These are phyloP conservation scores for Acaromyces ingoldii DNA, from an alignment of 1,284 basidiomycete genomes.

Conservation along the genomic window DNA sequence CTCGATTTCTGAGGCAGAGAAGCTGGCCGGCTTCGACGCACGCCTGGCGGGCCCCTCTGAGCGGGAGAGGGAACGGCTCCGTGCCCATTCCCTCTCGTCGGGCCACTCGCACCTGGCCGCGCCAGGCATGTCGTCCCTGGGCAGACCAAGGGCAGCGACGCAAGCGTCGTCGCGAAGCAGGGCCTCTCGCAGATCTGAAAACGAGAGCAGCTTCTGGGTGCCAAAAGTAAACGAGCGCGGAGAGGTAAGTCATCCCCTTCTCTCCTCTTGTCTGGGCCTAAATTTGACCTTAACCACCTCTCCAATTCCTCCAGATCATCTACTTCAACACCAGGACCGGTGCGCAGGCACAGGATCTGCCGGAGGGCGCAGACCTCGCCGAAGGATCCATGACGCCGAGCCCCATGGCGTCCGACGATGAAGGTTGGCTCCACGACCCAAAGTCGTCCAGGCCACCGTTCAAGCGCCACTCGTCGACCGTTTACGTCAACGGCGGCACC, in stretches of 20 bases:
- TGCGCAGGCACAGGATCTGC: slow-evolving; percentile 76
- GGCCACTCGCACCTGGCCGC: not conserved
- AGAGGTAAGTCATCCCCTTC: slow-evolving; percentile 53
- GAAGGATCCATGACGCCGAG: not conserved
- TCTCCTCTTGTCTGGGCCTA: too few species aligned
- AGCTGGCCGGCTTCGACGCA: not conserved
- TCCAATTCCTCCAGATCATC: slow-evolving; percentile 63
- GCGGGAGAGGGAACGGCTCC: not conserved
- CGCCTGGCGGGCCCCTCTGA: not conserved
- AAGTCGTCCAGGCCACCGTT: not conserved
- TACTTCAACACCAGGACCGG: slow-evolving; percentile 89
- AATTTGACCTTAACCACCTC: too few species aligned
- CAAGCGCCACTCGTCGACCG: slow-evolving; percentile 1
- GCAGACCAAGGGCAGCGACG: slow-evolving; percentile 1
- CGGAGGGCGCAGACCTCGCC: slow-evolving; percentile 46
- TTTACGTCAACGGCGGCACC: not conserved
- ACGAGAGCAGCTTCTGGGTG: slow-evolving; percentile 53
- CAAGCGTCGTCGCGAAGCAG: not conserved
- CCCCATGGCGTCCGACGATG: slow-evolving; percentile 8
- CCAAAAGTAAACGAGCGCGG: slow-evolving; percentile 53
- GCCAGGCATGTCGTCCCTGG: too few species aligned
- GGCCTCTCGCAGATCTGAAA: not conserved
- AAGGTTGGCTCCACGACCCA: too few species aligned
- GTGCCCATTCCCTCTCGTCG: slow-evolving; percentile 1
- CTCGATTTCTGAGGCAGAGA: not conserved